A percentile compares a stretch with the other conserved stretches of the same genome.
Conservation (phyloP, 129 eudicot genomes). For the Centaurea solstitialis region DNA sequence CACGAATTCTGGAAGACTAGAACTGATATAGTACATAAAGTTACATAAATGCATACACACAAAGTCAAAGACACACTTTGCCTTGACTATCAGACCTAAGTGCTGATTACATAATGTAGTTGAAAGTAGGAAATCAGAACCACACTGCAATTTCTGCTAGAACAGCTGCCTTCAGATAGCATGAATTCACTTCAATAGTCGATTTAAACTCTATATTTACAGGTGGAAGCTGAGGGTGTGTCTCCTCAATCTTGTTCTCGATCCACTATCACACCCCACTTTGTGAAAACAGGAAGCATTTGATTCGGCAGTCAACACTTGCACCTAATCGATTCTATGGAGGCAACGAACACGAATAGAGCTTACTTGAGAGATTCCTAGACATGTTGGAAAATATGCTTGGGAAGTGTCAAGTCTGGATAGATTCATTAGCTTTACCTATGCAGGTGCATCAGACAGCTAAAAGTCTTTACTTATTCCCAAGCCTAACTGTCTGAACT, state of each 20-base stretch:
- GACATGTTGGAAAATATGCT: neutral
- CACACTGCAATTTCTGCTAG: neutral
- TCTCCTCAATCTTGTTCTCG: neutral
- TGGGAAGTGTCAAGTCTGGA: neutral
- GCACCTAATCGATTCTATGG: neutral
- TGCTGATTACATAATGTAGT: neutral
- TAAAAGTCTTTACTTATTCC: neutral
- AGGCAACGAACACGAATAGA: neutral
- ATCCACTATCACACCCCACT: neutral
- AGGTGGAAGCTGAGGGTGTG: neutral
- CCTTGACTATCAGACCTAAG: neutral
- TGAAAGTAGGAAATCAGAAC: neutral
- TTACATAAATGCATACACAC: neutral
- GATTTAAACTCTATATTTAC: neutral
- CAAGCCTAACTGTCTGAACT: neutral
- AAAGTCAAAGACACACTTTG: neutral
- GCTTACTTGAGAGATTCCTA: neutral
- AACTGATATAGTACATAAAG: neutral
- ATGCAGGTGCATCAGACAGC: neutral
- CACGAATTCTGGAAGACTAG: neutral
- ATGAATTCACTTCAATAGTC: neutral
- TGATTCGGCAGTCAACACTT: neutral
- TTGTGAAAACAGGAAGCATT: neutral
- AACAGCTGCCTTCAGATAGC: neutral
- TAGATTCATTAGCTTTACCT: neutral